Conservation (phyloP, 2,329 filamentous ascomycete genomes). For the Pestalotiopsis sp. region DNA sequence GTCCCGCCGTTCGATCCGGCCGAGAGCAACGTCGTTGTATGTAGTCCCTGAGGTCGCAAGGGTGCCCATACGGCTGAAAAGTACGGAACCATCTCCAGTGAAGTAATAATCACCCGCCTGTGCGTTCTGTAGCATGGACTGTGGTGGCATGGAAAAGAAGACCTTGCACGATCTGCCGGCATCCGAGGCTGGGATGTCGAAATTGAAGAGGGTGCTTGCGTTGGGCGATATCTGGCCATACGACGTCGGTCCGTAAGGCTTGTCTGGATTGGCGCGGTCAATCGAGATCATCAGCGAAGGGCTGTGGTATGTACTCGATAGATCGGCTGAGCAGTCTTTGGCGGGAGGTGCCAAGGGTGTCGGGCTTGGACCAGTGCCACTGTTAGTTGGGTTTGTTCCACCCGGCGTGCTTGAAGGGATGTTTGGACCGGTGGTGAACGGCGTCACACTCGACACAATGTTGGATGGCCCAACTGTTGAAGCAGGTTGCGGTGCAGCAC, state of each 20-base stretch:
- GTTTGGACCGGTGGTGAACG: slow-evolving; percentile 8
- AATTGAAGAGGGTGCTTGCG: slow-evolving; percentile 68
- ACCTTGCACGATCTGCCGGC: slow-evolving; percentile 63
- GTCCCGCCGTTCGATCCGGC: slow-evolving; percentile 30
- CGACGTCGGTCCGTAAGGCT: slow-evolving; percentile 54
- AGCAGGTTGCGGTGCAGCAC: slow-evolving; percentile 6
- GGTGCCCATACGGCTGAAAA: slow-evolving; percentile 49
- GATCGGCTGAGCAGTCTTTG: slow-evolving; percentile 9
- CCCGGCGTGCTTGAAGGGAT: not conserved
- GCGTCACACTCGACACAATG: slow-evolving; percentile 6
- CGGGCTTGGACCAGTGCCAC: not conserved
- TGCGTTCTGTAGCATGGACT: slow-evolving; percentile 56
- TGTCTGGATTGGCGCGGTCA: slow-evolving; percentile 54
- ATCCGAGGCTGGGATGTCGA: slow-evolving; percentile 61
- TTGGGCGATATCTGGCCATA: slow-evolving; percentile 57
- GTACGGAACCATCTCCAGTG: slow-evolving; percentile 53
- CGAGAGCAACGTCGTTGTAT: slow-evolving; percentile 45
- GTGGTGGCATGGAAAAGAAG: slow-evolving; percentile 66
- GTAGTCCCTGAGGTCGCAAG: slow-evolving; percentile 52
- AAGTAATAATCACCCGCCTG: slow-evolving; percentile 46
- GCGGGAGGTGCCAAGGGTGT: slow-evolving; percentile 4
- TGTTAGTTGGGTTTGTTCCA: not conserved
- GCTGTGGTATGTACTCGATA: slow-evolving; percentile 20
- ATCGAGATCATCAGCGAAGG: slow-evolving; percentile 51
- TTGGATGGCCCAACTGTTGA: not conserved